phyloP scores from a whole-genome alignment of 208 protist genomes.

The Trypanosoma cruzi region DNA sequence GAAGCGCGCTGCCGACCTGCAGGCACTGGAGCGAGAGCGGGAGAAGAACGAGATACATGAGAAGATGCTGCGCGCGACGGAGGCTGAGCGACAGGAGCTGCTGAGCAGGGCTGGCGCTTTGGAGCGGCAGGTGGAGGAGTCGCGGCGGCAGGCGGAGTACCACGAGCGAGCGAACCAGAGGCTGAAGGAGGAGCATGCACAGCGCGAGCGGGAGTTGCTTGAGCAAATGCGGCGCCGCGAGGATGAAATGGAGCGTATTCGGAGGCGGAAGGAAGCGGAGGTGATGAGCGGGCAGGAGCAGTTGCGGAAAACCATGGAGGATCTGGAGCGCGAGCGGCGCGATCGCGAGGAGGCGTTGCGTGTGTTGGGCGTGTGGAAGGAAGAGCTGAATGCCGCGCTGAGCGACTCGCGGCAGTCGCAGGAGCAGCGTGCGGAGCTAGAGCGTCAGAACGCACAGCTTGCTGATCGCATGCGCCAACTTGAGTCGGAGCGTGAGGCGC shows the following conservation, averaged over 20 bases:
- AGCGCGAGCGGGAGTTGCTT: conserved; percentile 30
- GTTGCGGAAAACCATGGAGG: conserved; percentile 12
- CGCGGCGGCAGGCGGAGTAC: conserved; percentile 21
- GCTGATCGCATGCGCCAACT: conserved; percentile 16
- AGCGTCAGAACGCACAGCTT: conserved; percentile 15
- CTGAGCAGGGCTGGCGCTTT: conserved; percentile 20
- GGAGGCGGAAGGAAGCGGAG: conserved; percentile 25
- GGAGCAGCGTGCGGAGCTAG: conserved; percentile 11
- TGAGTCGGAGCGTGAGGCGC: conserved; percentile 3
- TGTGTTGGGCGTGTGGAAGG: conserved; percentile 22
- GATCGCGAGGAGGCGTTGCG: conserved; percentile 33
- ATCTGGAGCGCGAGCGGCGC: conserved; percentile 23
- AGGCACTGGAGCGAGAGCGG: conserved; percentile 53
- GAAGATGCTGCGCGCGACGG: conserved; percentile 41
- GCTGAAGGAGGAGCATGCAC: conserved; percentile 32
- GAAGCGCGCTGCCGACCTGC: conserved; percentile 58
- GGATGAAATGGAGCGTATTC: conserved; percentile 19
- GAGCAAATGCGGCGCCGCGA: conserved; percentile 29
- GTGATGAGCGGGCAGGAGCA: conserved; percentile 18
- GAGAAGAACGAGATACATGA: conserved; percentile 52
- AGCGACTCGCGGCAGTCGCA: conserved; percentile 18
- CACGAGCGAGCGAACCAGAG: conserved; percentile 25
- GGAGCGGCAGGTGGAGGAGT: conserved; percentile 32
- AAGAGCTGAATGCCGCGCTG: conserved; percentile 10
- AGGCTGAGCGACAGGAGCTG: conserved; percentile 36